phyloP scores from a whole-genome alignment of 208 protist genomes.

The Sergeia podlipaevii region DNA sequence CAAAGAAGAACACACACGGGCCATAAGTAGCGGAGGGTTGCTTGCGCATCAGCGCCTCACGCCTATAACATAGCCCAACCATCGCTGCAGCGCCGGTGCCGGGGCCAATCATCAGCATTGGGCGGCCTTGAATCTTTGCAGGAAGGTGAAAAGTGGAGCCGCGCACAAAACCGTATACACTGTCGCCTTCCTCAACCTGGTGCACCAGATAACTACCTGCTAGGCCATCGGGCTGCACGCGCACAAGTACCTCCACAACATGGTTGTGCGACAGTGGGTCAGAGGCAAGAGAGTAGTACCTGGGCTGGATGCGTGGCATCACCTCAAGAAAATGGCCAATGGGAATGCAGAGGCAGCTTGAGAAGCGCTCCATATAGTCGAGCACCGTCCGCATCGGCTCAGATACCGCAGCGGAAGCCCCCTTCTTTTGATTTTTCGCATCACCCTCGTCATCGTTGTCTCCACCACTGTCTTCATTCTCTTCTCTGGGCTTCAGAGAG shows the following conservation, averaged over 20 bases:
- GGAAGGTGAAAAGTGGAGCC: slow-evolving; percentile 86
- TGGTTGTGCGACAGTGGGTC: slow-evolving; percentile 67
- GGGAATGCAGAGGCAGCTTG: slow-evolving; percentile 48
- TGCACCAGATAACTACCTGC: slow-evolving; percentile 74
- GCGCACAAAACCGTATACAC: slow-evolving; percentile 83
- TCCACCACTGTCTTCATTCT: neutral
- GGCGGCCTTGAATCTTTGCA: slow-evolving; percentile 26
- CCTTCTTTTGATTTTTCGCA: neutral
- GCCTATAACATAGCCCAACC: slow-evolving; percentile 72
- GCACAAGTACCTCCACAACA: slow-evolving; percentile 73
- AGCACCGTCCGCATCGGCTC: slow-evolving; percentile 42
- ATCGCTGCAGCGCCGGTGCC: slow-evolving; percentile 90
- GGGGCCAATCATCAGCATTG: slow-evolving; percentile 91
- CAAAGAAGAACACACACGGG: slow-evolving; percentile 69
- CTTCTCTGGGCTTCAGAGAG: slow-evolving; percentile 13
- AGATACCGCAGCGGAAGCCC: neutral
- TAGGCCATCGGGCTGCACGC: slow-evolving; percentile 78
- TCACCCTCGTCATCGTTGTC: neutral
- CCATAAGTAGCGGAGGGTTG: slow-evolving; percentile 22
- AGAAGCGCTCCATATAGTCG: slow-evolving; percentile 74
- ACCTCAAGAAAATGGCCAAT: slow-evolving; percentile 81
- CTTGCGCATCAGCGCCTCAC: slow-evolving; percentile 51
- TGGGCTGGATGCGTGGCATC: slow-evolving; percentile 88
- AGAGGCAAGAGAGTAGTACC: slow-evolving; percentile 96
- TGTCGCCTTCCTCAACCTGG: slow-evolving; percentile 21